Percentiles rank a stretch among this genome's conserved stretches.
These are phyloP conservation scores for Xylariales sp. DNA, from an alignment of 2,329 filamentous ascomycete species.

Conservation along the genomic window DNA sequence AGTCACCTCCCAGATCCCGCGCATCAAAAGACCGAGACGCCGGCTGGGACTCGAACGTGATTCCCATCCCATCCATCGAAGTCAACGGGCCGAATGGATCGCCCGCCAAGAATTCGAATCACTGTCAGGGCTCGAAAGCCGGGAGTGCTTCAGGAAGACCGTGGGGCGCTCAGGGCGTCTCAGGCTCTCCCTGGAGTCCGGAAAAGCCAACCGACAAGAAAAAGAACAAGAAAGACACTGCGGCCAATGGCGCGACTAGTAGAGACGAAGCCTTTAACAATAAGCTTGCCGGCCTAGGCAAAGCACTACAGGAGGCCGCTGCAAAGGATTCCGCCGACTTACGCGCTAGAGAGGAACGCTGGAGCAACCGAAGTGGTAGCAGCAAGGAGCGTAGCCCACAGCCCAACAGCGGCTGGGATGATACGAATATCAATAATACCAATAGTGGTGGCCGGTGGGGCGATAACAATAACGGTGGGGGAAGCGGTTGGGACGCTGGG, in stretches of 20 bases:
- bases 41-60: conserved; percentile 43
- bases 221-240: conserved; percentile 25
- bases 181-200: conserved; percentile 30
- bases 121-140: neutral
- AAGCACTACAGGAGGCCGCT: conserved; percentile 29
- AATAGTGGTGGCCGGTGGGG: conserved; percentile 23
- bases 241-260: neutral
- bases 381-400: conserved; percentile 39
- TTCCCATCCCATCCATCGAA: conserved; percentile 38
- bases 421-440: conserved; percentile 22
- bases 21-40: conserved; percentile 36
- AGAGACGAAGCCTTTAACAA: neutral
- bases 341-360: conserved; percentile 36
- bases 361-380: conserved; percentile 35
- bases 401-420: conserved; percentile 14
- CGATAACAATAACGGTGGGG: conserved; percentile 7
- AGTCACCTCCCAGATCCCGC: conserved; percentile 19
- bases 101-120: conserved; percentile 14
- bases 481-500: conserved; percentile 20
- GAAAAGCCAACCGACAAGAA: conserved; percentile 28
- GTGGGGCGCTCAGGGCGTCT: conserved; percentile 39
- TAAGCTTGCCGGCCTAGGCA: conserved; percentile 10
- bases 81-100: conserved; percentile 26
- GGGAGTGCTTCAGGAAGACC: conserved; percentile 16
- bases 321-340: conserved; percentile 33